A percentile compares a stretch with the other conserved stretches of the same genome.
Conservation (phyloP, 2,329 filamentous ascomycete species). For the Pseudopyrenochaeta lycopersici region DNA sequence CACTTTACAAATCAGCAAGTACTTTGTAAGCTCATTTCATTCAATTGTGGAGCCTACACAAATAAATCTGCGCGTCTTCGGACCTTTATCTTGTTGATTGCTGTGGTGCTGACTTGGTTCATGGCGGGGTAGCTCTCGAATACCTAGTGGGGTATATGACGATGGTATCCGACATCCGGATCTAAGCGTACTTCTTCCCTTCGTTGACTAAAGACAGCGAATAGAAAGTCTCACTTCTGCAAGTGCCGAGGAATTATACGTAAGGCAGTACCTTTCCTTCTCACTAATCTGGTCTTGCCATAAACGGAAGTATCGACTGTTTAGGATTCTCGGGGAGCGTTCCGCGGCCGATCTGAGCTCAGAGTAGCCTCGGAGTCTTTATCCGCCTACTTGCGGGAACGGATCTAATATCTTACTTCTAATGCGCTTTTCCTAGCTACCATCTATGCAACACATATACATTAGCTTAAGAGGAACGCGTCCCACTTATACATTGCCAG, state of each 20-base stretch:
- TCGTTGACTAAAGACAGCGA: not conserved
- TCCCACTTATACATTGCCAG: not conserved
- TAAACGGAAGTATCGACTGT: not conserved
- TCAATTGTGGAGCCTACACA: no score
- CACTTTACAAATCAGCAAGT: no score
- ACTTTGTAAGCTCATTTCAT: no score
- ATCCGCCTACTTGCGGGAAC: constrained; percentile 26
- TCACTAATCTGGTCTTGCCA: not conserved
- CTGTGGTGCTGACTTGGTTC: not conserved
- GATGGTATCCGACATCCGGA: constrained; percentile 1
- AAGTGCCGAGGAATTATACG: no score
- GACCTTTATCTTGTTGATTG: not conserved
- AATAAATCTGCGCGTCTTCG: no score
- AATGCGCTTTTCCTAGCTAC: constrained; percentile 7
- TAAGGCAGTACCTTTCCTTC: no score
- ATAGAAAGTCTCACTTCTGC: no score
- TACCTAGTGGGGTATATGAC: constrained; percentile 3
- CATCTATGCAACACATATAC: not conserved
- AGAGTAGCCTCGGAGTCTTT: constrained; percentile 21
- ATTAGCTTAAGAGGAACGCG: not conserved
- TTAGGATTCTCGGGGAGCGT: constrained; percentile 3
- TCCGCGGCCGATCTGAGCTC: constrained; percentile 13
- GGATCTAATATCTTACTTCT: constrained; percentile 2
- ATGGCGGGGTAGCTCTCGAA: constrained; percentile 31
- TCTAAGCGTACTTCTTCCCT: constrained; percentile 9